Percentiles rank a stretch among this genome's conserved stretches.
Conservation (phyloP, 2,329 filamentous ascomycete genomes). For the Graphilbum sp. region DNA sequence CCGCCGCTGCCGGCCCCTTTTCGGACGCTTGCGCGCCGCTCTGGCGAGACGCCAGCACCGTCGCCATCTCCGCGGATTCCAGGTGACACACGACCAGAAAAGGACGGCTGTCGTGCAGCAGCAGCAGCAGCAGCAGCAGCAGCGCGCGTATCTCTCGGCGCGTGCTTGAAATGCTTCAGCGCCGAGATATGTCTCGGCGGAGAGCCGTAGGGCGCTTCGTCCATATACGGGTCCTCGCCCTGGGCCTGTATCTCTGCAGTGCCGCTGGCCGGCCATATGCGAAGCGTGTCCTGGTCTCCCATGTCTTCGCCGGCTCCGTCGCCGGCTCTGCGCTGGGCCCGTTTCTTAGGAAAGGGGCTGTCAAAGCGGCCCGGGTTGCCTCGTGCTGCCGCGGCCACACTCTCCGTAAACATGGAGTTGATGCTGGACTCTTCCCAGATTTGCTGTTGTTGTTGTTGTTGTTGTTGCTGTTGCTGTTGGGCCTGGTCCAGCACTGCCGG, state of each 20-base stretch:
- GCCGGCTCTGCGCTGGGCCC: no score
- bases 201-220: slow-evolving; percentile 12
- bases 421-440: slow-evolving; percentile 21
- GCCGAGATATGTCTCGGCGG: slow-evolving; percentile 12
- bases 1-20: no score
- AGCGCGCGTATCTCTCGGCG: slow-evolving; percentile 21
- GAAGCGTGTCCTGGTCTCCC: slow-evolving; percentile 21
- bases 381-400: slow-evolving; percentile 1
- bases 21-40: slow-evolving; percentile 5
- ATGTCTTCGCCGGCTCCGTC: no score
- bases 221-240: slow-evolving; percentile 12
- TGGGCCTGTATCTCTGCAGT: slow-evolving; percentile 10
- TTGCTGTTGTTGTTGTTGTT: slow-evolving; percentile 11
- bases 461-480: neutral
- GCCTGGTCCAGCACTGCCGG: slow-evolving; percentile 7
- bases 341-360: slow-evolving; percentile 9
- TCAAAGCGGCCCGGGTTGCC: slow-evolving; percentile 4
- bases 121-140: slow-evolving; percentile 4
- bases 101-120: slow-evolving; percentile 10
- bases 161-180: slow-evolving; percentile 18
- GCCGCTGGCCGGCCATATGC: slow-evolving; percentile 14
- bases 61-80: no score
- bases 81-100: slow-evolving; percentile 7
- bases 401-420: slow-evolving; percentile 15
- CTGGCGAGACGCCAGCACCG: no score